A percentile compares a stretch with the other conserved stretches of the same genome.
phyloP scores from a whole-genome alignment of 192 early-diverging fungal species.

The Coemansia sp. region DNA sequence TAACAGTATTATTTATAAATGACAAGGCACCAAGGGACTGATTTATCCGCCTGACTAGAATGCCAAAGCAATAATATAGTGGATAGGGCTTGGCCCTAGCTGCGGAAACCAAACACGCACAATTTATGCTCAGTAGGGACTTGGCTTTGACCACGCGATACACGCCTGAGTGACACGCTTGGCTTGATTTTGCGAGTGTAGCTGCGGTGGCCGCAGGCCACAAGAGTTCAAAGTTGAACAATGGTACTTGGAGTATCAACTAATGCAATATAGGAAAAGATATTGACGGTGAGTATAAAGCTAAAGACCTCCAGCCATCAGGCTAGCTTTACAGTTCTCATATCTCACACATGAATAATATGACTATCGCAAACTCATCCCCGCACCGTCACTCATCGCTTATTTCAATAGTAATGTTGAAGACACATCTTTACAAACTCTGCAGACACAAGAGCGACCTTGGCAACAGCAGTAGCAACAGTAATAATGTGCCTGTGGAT shows the following conservation, averaged over 20 bases:
- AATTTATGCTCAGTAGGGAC: neutral
- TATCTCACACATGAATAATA: neutral
- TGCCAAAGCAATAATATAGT: neutral
- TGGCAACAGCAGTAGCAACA: neutral
- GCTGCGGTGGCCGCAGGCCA: conserved; percentile 8
- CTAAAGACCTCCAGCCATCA: neutral
- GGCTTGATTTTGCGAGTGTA: neutral
- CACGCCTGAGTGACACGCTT: neutral
- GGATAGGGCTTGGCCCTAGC: neutral
- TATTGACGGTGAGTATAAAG: neutral
- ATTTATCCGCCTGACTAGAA: neutral
- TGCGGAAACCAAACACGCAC: neutral
- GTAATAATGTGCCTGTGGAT: neutral
- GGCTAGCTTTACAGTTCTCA: neutral
- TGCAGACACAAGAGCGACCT: neutral
- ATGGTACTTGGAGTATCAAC: neutral
- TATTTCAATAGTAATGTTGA: neutral
- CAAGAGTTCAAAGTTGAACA: neutral
- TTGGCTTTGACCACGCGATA: neutral
- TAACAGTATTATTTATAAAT: neutral
- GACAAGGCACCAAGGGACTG: neutral
- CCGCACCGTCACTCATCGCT: neutral
- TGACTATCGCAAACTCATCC: neutral
- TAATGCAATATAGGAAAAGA: neutral
- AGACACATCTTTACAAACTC: neutral